Base-by-base conservation (phyloP, 179 eudicot species). In the Carnegiea gigantea region DNA sequence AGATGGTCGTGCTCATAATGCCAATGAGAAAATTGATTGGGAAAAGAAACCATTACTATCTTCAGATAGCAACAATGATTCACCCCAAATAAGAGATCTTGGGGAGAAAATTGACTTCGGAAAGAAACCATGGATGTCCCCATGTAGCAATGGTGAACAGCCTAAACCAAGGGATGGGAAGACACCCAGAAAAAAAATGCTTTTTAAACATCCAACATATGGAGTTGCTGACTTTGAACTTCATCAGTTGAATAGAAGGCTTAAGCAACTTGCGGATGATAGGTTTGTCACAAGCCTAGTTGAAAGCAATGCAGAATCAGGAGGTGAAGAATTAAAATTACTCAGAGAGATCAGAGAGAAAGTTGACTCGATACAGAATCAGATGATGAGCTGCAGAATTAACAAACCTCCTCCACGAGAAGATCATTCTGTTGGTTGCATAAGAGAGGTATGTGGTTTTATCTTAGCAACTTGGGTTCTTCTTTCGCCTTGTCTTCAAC, bases 271-370 rank as follows among this genome's bases (percentile, higher is more conserved):
- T 64, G 92, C 90, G 83, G 89, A 85, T 80, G 93, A 83, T 80
- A 80, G 92, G 53, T 79, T 82, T 51, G 51, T 76, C 57, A 51
- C 79, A 68, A 80, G 87, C 54, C 76, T 64, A 77, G 80, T 40
- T 11, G 95, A 85, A 83, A 67, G 71, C 24, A 73, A 49, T 49
- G 46, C 9, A 57, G 86, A 82, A 75, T 77, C 72, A 60, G 90
- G 80, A 68, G 89, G 86, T 60, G 95, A 87, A 80, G 86, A 90
- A 68, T 43, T 88, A 84, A 84, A 76, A 59, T 51, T 96, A 59
- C 87, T 94, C 89, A 86, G 87, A 76, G 97, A 90, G 87, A 94
- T 96, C 48, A 84, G 85, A 73, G 91, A 87, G 80, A 91, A 91
- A 83, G 79, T 96, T 21, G 88, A 86, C 80, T 84, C 84, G 15